Conservation (phyloP, 139 green algal genomes). For the Spirogloea muscicola region DNA sequence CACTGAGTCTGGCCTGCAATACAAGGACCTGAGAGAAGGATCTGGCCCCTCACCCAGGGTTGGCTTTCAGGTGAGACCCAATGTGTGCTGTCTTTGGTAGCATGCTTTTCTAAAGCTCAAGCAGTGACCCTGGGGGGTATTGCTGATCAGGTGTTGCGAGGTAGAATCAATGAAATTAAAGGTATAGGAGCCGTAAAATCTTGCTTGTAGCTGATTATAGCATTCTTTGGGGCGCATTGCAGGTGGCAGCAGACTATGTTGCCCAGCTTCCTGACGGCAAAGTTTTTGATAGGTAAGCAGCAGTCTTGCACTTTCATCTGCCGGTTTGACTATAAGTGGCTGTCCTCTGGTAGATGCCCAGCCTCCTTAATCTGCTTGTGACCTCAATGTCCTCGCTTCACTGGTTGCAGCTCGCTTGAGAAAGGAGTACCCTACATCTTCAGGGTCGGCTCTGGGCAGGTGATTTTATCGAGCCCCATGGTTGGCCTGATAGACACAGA, state of each 20-base stretch:
- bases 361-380: too few species aligned
- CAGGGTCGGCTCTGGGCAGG: constrained; percentile 55
- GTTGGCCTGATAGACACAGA: too few species aligned
- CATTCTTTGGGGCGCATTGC: not conserved
- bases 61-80: constrained; percentile 44
- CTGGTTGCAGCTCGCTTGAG: constrained; percentile 72
- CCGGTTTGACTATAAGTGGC: too few species aligned
- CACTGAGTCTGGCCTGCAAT: constrained; percentile 78
- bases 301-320: too few species aligned
- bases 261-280: constrained; percentile 66
- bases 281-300: constrained; percentile 45
- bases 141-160: not conserved
- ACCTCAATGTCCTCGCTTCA: too few species aligned
- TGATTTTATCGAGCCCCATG: too few species aligned
- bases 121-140: not conserved
- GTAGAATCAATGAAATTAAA: not conserved
- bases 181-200: not conserved
- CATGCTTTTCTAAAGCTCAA: not conserved
- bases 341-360: too few species aligned
- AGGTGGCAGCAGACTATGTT: constrained; percentile 87
- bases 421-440: constrained; percentile 85
- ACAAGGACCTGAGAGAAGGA: constrained; percentile 78
- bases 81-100: not conserved
- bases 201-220: not conserved
- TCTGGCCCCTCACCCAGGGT: constrained; percentile 60